These are phyloP conservation scores for Calonectria hawksworthii DNA, from an alignment of 2,329 filamentous ascomycete species.

Conservation along the genomic window DNA sequence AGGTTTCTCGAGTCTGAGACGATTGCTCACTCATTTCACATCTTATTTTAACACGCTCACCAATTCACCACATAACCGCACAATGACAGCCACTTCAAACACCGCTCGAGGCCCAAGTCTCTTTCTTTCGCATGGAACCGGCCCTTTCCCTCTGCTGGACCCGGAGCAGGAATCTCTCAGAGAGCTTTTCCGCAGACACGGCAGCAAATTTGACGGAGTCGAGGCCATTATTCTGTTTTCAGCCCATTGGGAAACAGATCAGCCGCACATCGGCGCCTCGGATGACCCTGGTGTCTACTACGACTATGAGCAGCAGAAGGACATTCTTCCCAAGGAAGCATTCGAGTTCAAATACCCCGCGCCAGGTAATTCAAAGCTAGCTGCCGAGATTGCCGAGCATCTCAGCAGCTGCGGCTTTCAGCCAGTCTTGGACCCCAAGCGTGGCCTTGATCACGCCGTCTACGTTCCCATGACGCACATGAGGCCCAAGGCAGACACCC, in stretches of 20 bases:
- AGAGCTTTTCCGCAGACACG: neutral
- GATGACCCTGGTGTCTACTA: slow-evolving; percentile 1
- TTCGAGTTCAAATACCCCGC: neutral
- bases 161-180: neutral
- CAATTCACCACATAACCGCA: neutral
- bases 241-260: neutral
- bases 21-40: neutral
- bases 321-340: neutral
- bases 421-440: neutral
- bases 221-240: neutral
- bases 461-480: neutral
- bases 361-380: neutral
- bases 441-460: neutral
- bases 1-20: neutral
- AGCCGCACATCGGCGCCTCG: neutral
- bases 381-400: neutral
- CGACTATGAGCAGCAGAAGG: neutral
- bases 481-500: neutral
- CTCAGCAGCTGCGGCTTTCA: neutral
- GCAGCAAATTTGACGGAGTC: neutral
- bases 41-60: no score
- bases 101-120: neutral
- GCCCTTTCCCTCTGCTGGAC: neutral
- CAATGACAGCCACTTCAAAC: neutral
- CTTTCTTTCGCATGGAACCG: neutral